Conservation (phyloP, 139 green algal genomes). For the Auxenochlorella pyrenoidosa region DNA sequence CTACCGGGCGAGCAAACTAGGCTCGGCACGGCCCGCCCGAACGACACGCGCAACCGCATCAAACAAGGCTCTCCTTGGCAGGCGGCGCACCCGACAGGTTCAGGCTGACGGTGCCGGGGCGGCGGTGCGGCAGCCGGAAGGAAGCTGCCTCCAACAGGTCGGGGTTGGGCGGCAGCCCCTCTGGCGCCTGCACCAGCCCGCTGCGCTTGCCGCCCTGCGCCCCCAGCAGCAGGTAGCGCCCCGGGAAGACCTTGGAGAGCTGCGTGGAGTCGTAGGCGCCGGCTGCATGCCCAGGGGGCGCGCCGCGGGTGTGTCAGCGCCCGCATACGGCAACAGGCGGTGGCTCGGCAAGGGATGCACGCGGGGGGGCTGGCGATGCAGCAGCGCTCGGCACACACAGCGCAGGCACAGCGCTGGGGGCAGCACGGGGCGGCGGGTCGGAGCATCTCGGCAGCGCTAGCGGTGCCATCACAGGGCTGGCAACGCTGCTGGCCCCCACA, state of each 20-base stretch:
- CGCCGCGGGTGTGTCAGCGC: neutral
- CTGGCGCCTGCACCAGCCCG: slow-evolving; percentile 59
- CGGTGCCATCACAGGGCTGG: no score
- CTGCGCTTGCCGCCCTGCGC: slow-evolving; percentile 55
- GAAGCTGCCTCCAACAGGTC: slow-evolving; percentile 32
- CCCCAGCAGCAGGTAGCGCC: slow-evolving; percentile 40
- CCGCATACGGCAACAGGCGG: no score
- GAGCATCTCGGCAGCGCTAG: no score
- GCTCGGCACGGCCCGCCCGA: neutral
- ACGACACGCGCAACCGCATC: no score
- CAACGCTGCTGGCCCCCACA: no score
- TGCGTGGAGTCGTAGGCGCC: slow-evolving; percentile 5
- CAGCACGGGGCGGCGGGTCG: no score
- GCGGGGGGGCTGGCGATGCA: no score
- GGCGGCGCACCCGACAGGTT: slow-evolving; percentile 58
- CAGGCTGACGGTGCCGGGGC: slow-evolving; percentile 72
- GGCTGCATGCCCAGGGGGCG: neutral
- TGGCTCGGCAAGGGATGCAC: no score
- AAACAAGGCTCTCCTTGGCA: no score
- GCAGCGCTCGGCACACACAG: no score
- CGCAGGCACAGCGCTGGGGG: no score
- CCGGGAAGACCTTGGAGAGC: slow-evolving; percentile 27
- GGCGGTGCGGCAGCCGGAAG: slow-evolving; percentile 60
- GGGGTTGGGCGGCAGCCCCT: slow-evolving; percentile 53
- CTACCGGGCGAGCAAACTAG: no score